phyloP scores from a whole-genome alignment of 306 rosid genomes.

The Carpinus fangiana region DNA sequence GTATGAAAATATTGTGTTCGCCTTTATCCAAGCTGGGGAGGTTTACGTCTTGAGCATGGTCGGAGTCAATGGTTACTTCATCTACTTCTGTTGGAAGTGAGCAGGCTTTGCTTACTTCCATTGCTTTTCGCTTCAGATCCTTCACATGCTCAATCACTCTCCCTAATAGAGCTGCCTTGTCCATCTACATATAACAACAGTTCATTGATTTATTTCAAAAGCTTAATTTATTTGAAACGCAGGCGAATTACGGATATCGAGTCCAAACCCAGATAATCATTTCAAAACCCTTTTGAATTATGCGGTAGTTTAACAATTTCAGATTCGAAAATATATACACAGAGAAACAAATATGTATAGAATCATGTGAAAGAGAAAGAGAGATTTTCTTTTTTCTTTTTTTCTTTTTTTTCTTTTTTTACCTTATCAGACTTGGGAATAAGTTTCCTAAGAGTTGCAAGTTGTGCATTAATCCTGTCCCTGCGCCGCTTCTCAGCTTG shows the following conservation, averaged over 20 bases:
- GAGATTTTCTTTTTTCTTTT: background rate
- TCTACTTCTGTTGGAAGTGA: conserved; percentile 81
- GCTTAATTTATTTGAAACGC: no score
- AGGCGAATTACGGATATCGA: no score
- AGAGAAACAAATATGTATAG: no score
- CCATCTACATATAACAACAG: conserved; percentile 61
- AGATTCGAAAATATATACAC: no score
- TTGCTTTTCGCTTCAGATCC: conserved; percentile 85
- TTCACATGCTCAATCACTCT: conserved; percentile 89
- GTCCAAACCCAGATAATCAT: no score
- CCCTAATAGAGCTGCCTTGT: conserved; percentile 92
- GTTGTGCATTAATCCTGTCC: conserved; percentile 93
- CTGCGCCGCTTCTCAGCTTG: conserved; percentile 94
- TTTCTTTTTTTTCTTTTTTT: background rate
- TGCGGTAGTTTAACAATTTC: no score
- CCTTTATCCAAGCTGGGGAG: conserved; percentile 19
- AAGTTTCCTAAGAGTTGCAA: conserved; percentile 82
- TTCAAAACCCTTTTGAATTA: background rate
- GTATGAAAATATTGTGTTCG: conserved; percentile 42
- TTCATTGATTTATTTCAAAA: background rate
- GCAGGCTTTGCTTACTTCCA: conserved; percentile 53
- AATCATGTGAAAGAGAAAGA: background rate
- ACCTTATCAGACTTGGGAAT: conserved; percentile 97
- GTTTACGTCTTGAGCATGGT: conserved; percentile 37
- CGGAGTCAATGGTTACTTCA: conserved; percentile 68